Conservation (phyloP, 2,329 filamentous ascomycete species). For the Clarireedia homoeocarpa region DNA sequence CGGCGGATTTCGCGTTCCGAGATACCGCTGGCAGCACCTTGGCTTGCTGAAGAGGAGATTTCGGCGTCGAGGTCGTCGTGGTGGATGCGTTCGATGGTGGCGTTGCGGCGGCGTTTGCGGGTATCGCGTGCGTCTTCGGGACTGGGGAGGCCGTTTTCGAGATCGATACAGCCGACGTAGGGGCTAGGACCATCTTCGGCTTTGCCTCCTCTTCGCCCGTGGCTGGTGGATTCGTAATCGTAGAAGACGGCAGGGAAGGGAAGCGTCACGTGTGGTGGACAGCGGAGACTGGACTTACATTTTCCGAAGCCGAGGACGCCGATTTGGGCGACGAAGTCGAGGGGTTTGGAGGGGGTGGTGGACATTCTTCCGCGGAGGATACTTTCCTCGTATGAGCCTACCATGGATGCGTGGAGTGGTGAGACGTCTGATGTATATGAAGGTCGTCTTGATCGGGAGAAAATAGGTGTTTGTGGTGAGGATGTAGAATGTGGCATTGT, state of each 20-base stretch:
- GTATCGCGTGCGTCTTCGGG: conserved; percentile 36
- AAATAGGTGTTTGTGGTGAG: conserved; percentile 43
- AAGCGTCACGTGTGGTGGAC: conserved; percentile 82
- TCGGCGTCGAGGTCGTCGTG: conserved; percentile 21
- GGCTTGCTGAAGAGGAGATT: conserved; percentile 6
- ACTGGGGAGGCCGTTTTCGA: conserved; percentile 69
- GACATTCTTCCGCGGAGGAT: conserved; percentile 95
- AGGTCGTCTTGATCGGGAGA: conserved; percentile 51
- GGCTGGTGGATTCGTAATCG: conserved; percentile 67
- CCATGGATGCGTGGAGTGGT: conserved; percentile 83
- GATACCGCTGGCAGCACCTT: not conserved
- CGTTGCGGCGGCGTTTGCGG: conserved; percentile 32
- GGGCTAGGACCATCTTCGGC: conserved; percentile 84
- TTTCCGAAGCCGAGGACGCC: conserved; percentile 85
- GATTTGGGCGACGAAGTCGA: conserved; percentile 92
- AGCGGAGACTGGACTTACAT: conserved; percentile 77
- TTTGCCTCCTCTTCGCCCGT: conserved; percentile 49
- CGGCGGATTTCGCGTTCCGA: conserved; percentile 35
- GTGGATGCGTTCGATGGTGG: conserved; percentile 13
- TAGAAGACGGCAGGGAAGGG: conserved; percentile 95
- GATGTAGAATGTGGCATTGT: conserved; percentile 34
- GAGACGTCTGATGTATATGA: conserved; percentile 70
- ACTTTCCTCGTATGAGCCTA: conserved; percentile 95
- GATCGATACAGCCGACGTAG: conserved; percentile 87
- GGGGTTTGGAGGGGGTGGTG: conserved; percentile 82